Base-by-base conservation (phyloP, 179 eudicot species). In the Spinacia oleracea region DNA sequence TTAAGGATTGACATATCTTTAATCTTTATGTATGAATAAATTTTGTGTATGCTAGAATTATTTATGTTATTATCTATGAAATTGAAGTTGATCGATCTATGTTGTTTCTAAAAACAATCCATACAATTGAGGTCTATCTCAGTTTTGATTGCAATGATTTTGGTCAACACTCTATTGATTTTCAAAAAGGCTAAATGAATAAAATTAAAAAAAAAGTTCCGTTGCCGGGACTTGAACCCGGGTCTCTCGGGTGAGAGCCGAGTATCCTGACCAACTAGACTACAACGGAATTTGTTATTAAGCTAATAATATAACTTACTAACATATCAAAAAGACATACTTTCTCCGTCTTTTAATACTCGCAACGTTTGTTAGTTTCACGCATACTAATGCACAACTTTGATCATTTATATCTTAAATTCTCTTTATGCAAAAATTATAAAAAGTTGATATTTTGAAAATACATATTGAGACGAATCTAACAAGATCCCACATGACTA, bases 231-330 rank as follows among this genome's bases (percentile, higher is more conserved):
- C 89, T 92, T 79, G 93, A 92, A 89, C 94, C 97, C 91, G 95
- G 97, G 82, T 93, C 97, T 89, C 91, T 93, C 97, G 92, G 98
- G 97, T 91, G 98, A 91, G 97, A 93, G 98, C 95, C 95, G 90
- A 93, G 93, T 93, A 92, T 93, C 98, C 97, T 93, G 48, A 89
- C 98, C 98, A 92, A 69, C 98, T 92, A 93, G 97, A 93, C 97
- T 93, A 93, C 97, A 93, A 92, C 92, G 95, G 97, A 90, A 51
- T 5, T 87, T 56, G n/a, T 4, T n/a, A n/a, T n/a, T n/a, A n/a
- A n/a, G n/a, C n/a, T n/a, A n/a, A n/a, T n/a, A n/a, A n/a, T n/a
- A n/a, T n/a, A n/a, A n/a, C n/a, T n/a, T n/a, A n/a, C n/a, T n/a
- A n/a, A n/a, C n/a, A n/a, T n/a, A n/a, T n/a, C n/a, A n/a, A n/a